Evolutionary conservation across 306 rosid species (phyloP), one percentile per base, ranked within the genome.

Genomic region (Lupinus albus): DNA sequence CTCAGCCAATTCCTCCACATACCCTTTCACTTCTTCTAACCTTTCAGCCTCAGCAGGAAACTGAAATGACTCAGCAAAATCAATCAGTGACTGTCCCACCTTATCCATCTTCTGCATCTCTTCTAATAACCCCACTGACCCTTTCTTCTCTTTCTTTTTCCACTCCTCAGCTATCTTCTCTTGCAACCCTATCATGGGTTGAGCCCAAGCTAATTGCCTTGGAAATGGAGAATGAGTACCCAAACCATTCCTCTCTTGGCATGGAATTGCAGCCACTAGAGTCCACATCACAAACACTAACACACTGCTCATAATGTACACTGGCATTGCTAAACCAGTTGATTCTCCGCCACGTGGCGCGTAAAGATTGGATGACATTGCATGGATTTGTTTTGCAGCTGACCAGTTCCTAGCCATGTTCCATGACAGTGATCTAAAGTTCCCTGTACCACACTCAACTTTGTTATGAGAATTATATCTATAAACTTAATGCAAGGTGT

Each of bases 141-240:
- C 89, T 42, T 80, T 91, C 91, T 94, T 94, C 86, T 94, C 99
- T 48, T 88, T 94, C 85, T 86, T 89, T 83, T 86, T 94, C 99
- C 99, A 90, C 55, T 90, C 99, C 77, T 90, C 97, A 0, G 84
- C 78, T 7, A 94, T 86, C 81, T 86, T 94, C 73, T 94, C 99
- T 44, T 94, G 99, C 58, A 94, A 45, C 1, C 78, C 77, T 0
- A 81, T 61, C 86, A 94, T 73, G 5, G 97, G 70, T 39, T 90
- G 97, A 0, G 96, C 96, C 99, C 99, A 94, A 0, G 16, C 48
- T 67, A 86, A 6, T 38, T 88, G 89, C 81, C 85, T 67, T 1
- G 84, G 72, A 4, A 84, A 75, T 0, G 83, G 83, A 16, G 88
- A 76, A 33, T 90, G 89, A 1, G 84, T 79, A 18, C 54, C 71